Percentiles rank a stretch among this genome's conserved stretches.
Conservation (phyloP, 2,329 filamentous ascomycete species). For the Microsporum audouinii region DNA sequence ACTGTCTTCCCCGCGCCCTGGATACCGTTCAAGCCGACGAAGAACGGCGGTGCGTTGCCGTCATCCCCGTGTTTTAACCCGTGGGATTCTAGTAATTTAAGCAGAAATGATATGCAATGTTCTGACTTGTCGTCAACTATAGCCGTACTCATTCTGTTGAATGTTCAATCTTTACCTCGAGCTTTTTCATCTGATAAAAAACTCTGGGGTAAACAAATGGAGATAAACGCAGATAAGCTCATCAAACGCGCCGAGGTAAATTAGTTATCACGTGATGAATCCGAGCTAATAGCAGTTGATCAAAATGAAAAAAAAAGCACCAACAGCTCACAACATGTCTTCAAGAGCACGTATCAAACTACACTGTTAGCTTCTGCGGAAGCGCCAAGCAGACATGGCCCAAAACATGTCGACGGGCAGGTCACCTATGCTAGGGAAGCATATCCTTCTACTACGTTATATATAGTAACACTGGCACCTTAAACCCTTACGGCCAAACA, state of each 20-base stretch:
- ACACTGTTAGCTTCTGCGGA: too few relatives aligned
- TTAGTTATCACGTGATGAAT: background rate
- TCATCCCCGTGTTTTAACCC: constrained; percentile 29
- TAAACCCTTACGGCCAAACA: too few relatives aligned
- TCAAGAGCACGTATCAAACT: too few relatives aligned
- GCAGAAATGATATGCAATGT: constrained; percentile 66
- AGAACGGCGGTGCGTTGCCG: constrained; percentile 51
- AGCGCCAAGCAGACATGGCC: too few relatives aligned
- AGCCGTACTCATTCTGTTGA: constrained; percentile 20
- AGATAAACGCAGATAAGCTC: background rate
- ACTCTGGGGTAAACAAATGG: background rate
- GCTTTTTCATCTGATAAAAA: background rate
- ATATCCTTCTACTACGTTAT: too few relatives aligned
- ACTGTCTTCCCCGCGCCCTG: constrained; percentile 92
- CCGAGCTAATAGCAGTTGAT: background rate
- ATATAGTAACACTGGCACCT: too few relatives aligned
- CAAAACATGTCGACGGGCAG: too few relatives aligned
- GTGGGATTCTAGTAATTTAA: constrained; percentile 47
- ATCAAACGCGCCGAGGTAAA: background rate
- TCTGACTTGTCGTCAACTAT: constrained; percentile 68
- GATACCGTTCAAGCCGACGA: constrained; percentile 80
- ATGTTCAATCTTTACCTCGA: constrained; percentile 5
- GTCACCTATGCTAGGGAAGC: too few relatives aligned
- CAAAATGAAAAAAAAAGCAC: too few relatives aligned
- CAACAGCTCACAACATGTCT: too few relatives aligned